Evolutionary conservation across 2,329 filamentous ascomycete genomes (phyloP).

Genomic region (Aureobasidium zeae): DNA sequence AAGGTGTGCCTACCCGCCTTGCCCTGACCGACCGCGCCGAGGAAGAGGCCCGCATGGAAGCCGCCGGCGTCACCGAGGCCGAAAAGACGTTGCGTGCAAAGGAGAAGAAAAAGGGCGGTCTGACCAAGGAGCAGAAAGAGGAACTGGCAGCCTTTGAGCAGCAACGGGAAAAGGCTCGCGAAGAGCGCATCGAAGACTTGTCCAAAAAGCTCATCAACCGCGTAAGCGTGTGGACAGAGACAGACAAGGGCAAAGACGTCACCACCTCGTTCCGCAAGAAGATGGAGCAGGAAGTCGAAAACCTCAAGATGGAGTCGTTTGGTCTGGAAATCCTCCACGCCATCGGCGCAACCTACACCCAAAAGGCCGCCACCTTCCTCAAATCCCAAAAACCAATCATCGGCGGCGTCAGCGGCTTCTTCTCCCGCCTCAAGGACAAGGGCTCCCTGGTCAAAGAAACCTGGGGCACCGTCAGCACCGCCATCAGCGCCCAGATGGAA

Average conservation of each 20-base stretch:
- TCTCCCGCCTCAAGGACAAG: conserved; percentile 90
- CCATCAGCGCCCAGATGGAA: conserved; percentile 93
- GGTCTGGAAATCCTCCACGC: conserved; percentile 93
- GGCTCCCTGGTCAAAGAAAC: conserved; percentile 95
- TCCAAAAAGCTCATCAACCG: conserved; percentile 79
- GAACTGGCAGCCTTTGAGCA: conserved; percentile 80
- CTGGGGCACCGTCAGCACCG: conserved; percentile 93
- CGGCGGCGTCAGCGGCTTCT: conserved; percentile 81
- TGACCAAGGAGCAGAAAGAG: conserved; percentile 88
- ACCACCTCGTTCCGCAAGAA: conserved; percentile 88
- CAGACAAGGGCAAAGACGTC: conserved; percentile 77
- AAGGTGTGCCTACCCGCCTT: conserved; percentile 64
- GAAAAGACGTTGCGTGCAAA: conserved; percentile 69
- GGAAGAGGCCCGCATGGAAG: conserved; percentile 58
- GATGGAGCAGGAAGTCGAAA: conserved; percentile 88
- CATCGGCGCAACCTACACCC: conserved; percentile 81
- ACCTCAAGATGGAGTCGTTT: conserved; percentile 98
- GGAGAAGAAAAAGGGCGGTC: conserved; percentile 79
- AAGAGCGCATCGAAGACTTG: conserved; percentile 82
- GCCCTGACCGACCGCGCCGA: conserved; percentile 76
- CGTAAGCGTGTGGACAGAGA: conserved; percentile 93
- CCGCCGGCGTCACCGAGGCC: conserved; percentile 58
- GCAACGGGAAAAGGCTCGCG: conserved; percentile 71
- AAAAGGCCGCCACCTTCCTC: conserved; percentile 77
- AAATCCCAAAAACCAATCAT: conserved; percentile 90